These are phyloP conservation scores for Lodderomyces metapsilosis DNA, from an alignment of 1,139 yeast genomes.

Conservation along the genomic window DNA sequence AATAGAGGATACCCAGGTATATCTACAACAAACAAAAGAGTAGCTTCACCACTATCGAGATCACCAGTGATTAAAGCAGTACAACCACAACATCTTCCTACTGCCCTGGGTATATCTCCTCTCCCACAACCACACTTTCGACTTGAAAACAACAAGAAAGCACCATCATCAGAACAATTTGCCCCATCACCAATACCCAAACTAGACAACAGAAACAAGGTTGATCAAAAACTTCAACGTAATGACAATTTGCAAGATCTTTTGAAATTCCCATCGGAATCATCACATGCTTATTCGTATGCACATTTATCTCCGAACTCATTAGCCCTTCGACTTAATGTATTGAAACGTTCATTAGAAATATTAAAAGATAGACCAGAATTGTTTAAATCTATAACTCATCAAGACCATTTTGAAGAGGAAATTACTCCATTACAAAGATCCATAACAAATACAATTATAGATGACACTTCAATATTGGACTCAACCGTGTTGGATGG, in stretches of 20 bases:
- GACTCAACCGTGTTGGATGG: constrained; percentile 4
- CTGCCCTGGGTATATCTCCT: background rate
- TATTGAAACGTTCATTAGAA: constrained; percentile 72
- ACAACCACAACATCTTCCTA: background rate
- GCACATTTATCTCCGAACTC: constrained; percentile 82
- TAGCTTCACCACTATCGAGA: background rate
- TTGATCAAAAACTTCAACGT: background rate
- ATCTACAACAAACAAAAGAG: background rate
- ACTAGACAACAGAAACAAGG: background rate
- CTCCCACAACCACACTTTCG: constrained; percentile 2
- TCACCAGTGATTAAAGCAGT: background rate
- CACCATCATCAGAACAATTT: constrained; percentile 9
- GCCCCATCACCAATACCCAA: constrained; percentile 9
- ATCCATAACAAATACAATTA: constrained; percentile 5
- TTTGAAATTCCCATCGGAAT: constrained; percentile 66
- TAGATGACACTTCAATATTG: background rate
- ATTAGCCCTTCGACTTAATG: constrained; percentile 70
- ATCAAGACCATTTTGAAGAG: constrained; percentile 6
- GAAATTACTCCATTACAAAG: constrained; percentile 5
- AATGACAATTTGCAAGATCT: constrained; percentile 25
- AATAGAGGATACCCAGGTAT: background rate
- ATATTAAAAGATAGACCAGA: constrained; percentile 65
- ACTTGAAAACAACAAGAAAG: background rate
- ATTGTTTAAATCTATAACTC: constrained; percentile 29
- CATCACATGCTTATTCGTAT: constrained; percentile 82